phyloP scores from a whole-genome alignment of 2,329 filamentous ascomycete genomes.

The Fulvia fulva region DNA sequence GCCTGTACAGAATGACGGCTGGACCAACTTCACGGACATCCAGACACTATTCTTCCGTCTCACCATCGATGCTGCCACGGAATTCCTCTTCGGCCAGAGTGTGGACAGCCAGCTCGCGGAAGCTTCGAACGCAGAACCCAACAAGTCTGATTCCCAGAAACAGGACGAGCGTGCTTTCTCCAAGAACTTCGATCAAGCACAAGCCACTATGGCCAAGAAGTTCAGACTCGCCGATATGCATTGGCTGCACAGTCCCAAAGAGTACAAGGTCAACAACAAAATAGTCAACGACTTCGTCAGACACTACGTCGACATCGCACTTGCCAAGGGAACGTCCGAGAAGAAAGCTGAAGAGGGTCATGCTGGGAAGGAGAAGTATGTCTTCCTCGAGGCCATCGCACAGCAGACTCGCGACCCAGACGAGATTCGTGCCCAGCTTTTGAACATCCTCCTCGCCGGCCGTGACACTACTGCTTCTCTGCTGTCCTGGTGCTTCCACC shows the following conservation, averaged over 20 bases:
- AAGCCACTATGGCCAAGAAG: slow-evolving; percentile 36
- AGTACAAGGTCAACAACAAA: slow-evolving; percentile 38
- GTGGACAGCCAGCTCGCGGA: slow-evolving; percentile 36
- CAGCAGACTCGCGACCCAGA: slow-evolving; percentile 44
- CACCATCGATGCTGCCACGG: slow-evolving; percentile 49
- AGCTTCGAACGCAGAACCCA: slow-evolving; percentile 23
- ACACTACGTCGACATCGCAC: slow-evolving; percentile 44
- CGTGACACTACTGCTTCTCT: slow-evolving; percentile 56
- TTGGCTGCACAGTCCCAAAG: slow-evolving; percentile 35
- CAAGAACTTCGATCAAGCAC: slow-evolving; percentile 42
- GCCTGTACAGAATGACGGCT: slow-evolving; percentile 26
- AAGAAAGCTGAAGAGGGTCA: slow-evolving; percentile 24
- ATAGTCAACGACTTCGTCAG: slow-evolving; percentile 44
- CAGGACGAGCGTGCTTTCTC: slow-evolving; percentile 38
- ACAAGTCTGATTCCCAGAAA: slow-evolving; percentile 19
- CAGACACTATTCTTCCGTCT: slow-evolving; percentile 46
- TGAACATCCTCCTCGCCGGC: slow-evolving; percentile 65
- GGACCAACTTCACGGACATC: slow-evolving; percentile 32
- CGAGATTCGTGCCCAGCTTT: slow-evolving; percentile 42
- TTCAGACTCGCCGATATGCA: slow-evolving; percentile 37
- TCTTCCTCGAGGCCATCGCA: slow-evolving; percentile 47
- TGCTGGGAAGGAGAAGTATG: slow-evolving; percentile 36
- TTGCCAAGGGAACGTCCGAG: slow-evolving; percentile 30
- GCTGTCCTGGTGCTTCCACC: slow-evolving; percentile 52
- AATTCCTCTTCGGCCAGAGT: slow-evolving; percentile 43